These are phyloP conservation scores for Beta lomatogona DNA, from an alignment of 179 eudicot species.

Conservation along the genomic window DNA sequence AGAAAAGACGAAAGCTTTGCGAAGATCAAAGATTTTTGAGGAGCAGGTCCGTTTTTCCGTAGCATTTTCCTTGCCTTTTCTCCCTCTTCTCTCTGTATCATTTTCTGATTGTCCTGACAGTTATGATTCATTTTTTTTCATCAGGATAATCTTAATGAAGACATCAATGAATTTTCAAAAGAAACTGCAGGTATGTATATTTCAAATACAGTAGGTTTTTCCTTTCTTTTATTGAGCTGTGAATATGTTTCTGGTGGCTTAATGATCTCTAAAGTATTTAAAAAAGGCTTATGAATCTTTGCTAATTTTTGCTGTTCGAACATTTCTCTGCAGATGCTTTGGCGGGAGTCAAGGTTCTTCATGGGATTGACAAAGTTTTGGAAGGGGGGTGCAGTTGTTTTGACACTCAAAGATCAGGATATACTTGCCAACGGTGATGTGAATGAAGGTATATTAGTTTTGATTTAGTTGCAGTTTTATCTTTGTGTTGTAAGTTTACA, in stretches of 20 bases:
- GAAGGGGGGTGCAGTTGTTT: slow-evolving; percentile 99
- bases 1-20: slow-evolving; percentile 80
- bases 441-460: slow-evolving; percentile 65
- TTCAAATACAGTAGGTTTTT: neutral
- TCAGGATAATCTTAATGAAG: slow-evolving; percentile 77
- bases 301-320: slow-evolving; percentile 8
- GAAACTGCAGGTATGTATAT: slow-evolving; percentile 40
- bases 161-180: slow-evolving; percentile 43
- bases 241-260: slow-evolving; percentile 1
- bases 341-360: slow-evolving; percentile 90
- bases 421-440: slow-evolving; percentile 91
- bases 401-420: slow-evolving; percentile 95
- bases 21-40: slow-evolving; percentile 70
- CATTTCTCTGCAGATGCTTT: slow-evolving; percentile 48
- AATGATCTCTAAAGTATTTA: neutral
- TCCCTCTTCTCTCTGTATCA: neutral
- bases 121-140: slow-evolving; percentile 3
- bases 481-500: slow-evolving; percentile 9
- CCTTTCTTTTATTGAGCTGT: neutral
- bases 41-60: slow-evolving; percentile 64
- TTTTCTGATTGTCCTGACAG: slow-evolving; percentile 10
- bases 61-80: slow-evolving; percentile 3
- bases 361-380: slow-evolving; percentile 91
- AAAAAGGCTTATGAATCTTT: neutral
- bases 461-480: neutral